phyloP scores from a whole-genome alignment of 176 grass and related monocot genomes.

The Bolboschoenus planiculmis region DNA sequence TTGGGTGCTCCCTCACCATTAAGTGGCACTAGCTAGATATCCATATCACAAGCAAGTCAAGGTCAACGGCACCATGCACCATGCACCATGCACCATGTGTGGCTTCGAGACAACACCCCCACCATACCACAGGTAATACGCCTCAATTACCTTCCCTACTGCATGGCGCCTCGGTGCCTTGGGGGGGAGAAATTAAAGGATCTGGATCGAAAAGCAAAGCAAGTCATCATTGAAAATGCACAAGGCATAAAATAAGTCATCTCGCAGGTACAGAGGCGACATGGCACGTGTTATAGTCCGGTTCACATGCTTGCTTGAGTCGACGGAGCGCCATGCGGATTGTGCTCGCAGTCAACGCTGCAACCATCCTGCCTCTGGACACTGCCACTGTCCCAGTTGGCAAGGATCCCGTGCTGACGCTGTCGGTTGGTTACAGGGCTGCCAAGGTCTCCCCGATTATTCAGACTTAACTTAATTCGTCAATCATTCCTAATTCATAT shows the following conservation, averaged over 20 bases:
- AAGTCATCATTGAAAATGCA: background rate
- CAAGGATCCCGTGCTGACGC: no score
- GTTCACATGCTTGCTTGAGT: background rate
- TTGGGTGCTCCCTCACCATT: background rate
- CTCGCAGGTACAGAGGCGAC: background rate
- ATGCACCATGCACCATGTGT: constrained; percentile 13
- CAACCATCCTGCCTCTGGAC: background rate
- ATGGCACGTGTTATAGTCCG: background rate
- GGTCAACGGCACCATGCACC: constrained; percentile 21
- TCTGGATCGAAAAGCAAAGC: constrained; percentile 3
- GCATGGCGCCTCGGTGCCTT: no score
- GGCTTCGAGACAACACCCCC: background rate
- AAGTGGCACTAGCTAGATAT: background rate
- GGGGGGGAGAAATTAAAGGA: background rate
- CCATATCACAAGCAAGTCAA: constrained; percentile 18
- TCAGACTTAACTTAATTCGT: no score
- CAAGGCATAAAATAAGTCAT: background rate
- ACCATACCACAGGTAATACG: background rate
- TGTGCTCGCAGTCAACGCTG: background rate
- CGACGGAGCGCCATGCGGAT: background rate
- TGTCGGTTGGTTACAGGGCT: no score
- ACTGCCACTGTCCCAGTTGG: no score
- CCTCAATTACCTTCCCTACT: no score
- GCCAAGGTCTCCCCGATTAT: no score
- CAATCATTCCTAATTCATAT: no score